Evolutionary conservation across 495 filamentous ascomycete genomes (phyloP), one percentile per base, ranked within the genome.

Genomic region (Penicillium odoratum): DNA sequence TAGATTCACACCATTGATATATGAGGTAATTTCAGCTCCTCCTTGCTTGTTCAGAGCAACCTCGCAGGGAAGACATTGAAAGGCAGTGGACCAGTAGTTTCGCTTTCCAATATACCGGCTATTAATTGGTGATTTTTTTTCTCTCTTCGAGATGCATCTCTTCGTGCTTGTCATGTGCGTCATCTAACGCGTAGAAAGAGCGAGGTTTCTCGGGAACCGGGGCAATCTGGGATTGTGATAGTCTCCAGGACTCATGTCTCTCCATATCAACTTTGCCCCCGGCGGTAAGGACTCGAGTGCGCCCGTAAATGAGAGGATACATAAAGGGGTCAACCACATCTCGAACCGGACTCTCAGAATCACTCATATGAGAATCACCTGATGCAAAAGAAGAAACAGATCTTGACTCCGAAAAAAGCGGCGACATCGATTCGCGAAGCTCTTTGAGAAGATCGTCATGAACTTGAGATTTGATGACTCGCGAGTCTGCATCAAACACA

Each of bases 61-160:
- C 40, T 58, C 56, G 18, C 56, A 58, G n/a, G 56, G 56, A 44
- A 58, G 56, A 48, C 15, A 58, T 53, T 58, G 56, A 53, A 58
- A 58, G 16, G 38, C 42, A 47, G 49, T 52, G 40, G 48, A 52
- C 40, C 56, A 58, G 42, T 25, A 45, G 0, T 54, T 38, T 38
- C 34, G 34, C 16, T 52, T 58, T 48, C 53, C 38, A 55, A 18
- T 4, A 38, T 48, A 10, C 30, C 53, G 43, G 25, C 7, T 28
- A 47, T 48, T 29, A 16, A 1, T 42, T 26, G 0, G 43, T 8
- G 18, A 13, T 21, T 25, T 46, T 18, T 29, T 21, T 28, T 28
- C 43, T 28, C 43, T 46, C 43, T 25, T 46, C 43, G 10, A 46
- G 4, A 46, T 46, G 43, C 43, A 21, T 46, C 25, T 21, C 16